These are phyloP conservation scores for Cladophialophora psammophila DNA, from an alignment of 2,329 filamentous ascomycete species.

Conservation along the genomic window DNA sequence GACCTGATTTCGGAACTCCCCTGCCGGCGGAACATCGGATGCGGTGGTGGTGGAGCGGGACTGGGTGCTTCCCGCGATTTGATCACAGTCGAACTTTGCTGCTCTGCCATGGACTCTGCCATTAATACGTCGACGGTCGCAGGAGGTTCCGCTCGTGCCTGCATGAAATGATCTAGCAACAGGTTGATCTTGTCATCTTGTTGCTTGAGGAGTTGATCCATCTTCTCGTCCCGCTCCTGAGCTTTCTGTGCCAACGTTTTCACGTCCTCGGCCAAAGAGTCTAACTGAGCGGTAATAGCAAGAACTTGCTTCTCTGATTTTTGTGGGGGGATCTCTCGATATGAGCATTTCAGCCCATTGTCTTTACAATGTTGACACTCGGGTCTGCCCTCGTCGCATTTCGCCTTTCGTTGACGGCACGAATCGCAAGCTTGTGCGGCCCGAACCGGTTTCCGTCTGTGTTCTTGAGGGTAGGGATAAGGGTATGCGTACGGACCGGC, in stretches of 20 bases:
- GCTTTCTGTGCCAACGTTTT: slow-evolving; percentile 25
- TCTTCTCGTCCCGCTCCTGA: slow-evolving; percentile 29
- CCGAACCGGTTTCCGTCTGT: slow-evolving; percentile 39
- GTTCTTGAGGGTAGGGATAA: slow-evolving; percentile 21
- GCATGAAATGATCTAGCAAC: slow-evolving; percentile 17
- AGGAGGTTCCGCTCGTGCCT: slow-evolving; percentile 1
- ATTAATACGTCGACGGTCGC: background rate
- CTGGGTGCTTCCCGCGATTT: slow-evolving; percentile 43
- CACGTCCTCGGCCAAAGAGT: slow-evolving; percentile 34
- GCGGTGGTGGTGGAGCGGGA: slow-evolving; percentile 43
- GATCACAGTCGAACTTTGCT: slow-evolving; percentile 4
- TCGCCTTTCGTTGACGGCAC: slow-evolving; percentile 85
- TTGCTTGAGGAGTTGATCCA: slow-evolving; percentile 22
- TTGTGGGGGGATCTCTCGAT: slow-evolving; percentile 88
- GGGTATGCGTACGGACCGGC: slow-evolving; percentile 22
- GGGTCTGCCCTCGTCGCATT: slow-evolving; percentile 86
- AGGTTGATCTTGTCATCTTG: slow-evolving; percentile 25
- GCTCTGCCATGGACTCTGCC: slow-evolving; percentile 14
- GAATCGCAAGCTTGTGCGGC: slow-evolving; percentile 80
- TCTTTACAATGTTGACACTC: slow-evolving; percentile 87
- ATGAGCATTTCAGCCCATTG: slow-evolving; percentile 82
- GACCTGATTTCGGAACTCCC: slow-evolving; percentile 38
- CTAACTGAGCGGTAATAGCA: slow-evolving; percentile 37
- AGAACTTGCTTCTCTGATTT: slow-evolving; percentile 67
- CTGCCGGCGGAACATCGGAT: slow-evolving; percentile 32